A percentile compares a stretch with the other conserved stretches of the same genome.
Evolutionary conservation across 805 yeast species (phyloP).

Genomic region (Hanseniaspora hatyaiensis): DNA sequence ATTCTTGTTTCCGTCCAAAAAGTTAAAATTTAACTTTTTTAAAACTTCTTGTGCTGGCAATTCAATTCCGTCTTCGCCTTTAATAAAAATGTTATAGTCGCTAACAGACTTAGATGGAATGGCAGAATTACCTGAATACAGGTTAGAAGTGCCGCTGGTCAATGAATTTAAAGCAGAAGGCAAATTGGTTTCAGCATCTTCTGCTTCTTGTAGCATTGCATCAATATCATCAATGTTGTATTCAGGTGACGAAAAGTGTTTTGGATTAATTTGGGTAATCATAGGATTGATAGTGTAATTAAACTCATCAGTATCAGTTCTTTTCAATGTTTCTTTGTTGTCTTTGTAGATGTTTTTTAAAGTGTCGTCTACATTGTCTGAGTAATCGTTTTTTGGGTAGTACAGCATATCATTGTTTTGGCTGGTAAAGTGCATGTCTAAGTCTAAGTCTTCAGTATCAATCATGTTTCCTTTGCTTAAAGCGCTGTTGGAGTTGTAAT

Average conservation of each 20-base stretch:
- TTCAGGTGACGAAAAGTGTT: conserved; percentile 13
- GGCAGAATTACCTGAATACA: background rate
- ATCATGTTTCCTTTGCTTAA: conserved; percentile 12
- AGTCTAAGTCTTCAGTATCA: background rate
- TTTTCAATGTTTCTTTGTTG: background rate
- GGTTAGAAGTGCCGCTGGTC: background rate
- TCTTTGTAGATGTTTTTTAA: conserved; percentile 5
- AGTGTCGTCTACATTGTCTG: conserved; percentile 13
- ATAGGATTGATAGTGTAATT: conserved; percentile 15
- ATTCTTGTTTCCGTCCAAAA: background rate
- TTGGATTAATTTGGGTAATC: conserved; percentile 16
- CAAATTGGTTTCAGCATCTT: background rate
- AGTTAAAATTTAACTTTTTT: conserved; percentile 9
- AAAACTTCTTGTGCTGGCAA: conserved; percentile 13
- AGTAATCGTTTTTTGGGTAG: background rate
- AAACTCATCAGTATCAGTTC: background rate
- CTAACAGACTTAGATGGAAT: conserved; percentile 5
- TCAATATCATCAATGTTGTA: conserved; percentile 11
- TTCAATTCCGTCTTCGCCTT: conserved; percentile 15
- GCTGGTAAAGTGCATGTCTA: background rate
- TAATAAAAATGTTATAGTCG: conserved; percentile 14
- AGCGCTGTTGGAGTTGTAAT: conserved; percentile 12
- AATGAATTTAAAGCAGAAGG: background rate
- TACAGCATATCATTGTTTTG: background rate
- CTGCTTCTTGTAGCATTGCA: conserved; percentile 13